Conservation (phyloP, 179 eudicot species). For the Silene coronaria region DNA sequence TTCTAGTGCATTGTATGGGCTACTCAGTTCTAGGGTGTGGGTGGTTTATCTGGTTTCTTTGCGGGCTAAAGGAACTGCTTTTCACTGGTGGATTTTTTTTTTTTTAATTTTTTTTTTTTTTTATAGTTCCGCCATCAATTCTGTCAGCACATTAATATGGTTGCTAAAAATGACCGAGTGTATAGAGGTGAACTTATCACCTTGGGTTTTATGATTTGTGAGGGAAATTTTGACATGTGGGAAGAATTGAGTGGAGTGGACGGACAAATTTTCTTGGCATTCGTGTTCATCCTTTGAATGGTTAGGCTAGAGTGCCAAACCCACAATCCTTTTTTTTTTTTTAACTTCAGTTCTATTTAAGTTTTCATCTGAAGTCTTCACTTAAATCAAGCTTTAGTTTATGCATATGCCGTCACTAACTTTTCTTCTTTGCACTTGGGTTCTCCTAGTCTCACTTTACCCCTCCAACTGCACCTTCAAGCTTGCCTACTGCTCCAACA, state of each 20-base stretch:
- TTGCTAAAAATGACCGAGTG: background rate
- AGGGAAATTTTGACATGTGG: background rate
- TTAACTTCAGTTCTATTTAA: background rate
- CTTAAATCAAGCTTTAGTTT: background rate
- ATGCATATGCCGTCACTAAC: constrained; percentile 2
- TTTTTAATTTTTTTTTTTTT: background rate
- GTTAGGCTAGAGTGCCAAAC: background rate
- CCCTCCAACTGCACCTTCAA: constrained; percentile 23
- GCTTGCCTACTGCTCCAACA: constrained; percentile 14
- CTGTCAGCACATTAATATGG: background rate
- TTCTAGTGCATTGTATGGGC: background rate
- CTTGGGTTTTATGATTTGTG: background rate
- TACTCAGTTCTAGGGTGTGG: background rate
- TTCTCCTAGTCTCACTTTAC: constrained; percentile 42
- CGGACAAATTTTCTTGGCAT: background rate
- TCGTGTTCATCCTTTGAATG: background rate
- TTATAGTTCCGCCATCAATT: background rate
- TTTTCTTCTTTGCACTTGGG: background rate
- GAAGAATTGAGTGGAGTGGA: background rate
- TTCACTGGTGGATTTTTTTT: background rate
- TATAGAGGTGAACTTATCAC: background rate
- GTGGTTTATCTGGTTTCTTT: background rate
- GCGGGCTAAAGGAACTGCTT: background rate
- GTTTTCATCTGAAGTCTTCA: background rate
- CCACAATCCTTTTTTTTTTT: background rate